These are phyloP conservation scores for Hypoxylon rickii DNA, from an alignment of 495 filamentous ascomycete genomes.

Conservation along the genomic window DNA sequence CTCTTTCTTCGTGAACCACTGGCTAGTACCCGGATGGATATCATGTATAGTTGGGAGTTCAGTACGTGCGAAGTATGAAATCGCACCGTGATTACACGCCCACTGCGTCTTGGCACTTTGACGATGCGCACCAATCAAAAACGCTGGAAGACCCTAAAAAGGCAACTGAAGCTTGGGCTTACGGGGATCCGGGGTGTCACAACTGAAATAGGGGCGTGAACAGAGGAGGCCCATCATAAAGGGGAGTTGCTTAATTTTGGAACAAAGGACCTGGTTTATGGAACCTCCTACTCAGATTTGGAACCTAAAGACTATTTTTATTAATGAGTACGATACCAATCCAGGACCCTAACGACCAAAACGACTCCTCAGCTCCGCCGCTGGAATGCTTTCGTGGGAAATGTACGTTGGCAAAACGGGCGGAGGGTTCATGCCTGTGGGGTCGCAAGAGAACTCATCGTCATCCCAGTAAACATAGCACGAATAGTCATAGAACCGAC, in stretches of 20 bases:
- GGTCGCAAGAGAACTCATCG: conserved; percentile 7
- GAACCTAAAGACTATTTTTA: no score
- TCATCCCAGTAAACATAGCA: conserved; percentile 19
- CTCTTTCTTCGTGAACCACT: no score
- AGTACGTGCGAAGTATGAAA: no score
- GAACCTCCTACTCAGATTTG: no score
- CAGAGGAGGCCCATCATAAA: no score
- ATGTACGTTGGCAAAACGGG: conserved; percentile 18
- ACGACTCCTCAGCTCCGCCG: conserved; percentile 3
- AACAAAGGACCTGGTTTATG: no score
- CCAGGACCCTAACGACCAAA: not conserved
- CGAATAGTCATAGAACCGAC: conserved; percentile 18
- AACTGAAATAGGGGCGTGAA: no score
- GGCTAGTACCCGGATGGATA: no score
- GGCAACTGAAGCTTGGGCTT: not conserved
- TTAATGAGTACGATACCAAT: not conserved
- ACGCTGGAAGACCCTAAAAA: not conserved
- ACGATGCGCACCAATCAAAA: conserved; percentile 4
- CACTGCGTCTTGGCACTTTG: not conserved
- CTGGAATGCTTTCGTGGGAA: conserved; percentile 17
- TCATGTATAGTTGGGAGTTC: no score
- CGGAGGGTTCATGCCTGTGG: conserved; percentile 10
- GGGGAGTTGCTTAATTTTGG: no score
- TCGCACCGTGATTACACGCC: no score
- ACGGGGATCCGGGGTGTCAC: not conserved